These are phyloP conservation scores for Bipolaris gigantea DNA, from an alignment of 2,329 filamentous ascomycete species.

Conservation along the genomic window DNA sequence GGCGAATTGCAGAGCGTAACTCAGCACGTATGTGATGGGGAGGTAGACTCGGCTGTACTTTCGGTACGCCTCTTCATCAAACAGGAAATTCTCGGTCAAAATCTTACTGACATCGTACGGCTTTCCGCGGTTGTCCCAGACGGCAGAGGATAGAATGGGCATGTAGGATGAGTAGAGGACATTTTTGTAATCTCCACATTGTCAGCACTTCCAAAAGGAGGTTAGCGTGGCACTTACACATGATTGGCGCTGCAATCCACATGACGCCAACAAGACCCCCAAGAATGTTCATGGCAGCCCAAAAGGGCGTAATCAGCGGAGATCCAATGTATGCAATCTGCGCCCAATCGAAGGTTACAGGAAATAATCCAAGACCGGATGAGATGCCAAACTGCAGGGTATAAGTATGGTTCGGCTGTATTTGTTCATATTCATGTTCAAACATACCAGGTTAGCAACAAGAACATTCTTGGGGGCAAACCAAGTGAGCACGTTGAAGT, in stretches of 20 bases:
- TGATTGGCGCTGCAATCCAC: slow-evolving; percentile 79
- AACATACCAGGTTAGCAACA: slow-evolving; percentile 70
- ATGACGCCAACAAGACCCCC: slow-evolving; percentile 79
- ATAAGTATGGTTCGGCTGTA: slow-evolving; percentile 6
- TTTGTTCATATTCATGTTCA: neutral
- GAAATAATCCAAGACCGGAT: slow-evolving; percentile 82
- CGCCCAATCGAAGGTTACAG: slow-evolving; percentile 88
- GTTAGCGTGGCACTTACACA: slow-evolving; percentile 53
- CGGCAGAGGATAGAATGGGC: slow-evolving; percentile 80
- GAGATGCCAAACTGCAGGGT: slow-evolving; percentile 68
- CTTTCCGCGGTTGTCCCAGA: slow-evolving; percentile 82
- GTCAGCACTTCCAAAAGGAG: slow-evolving; percentile 7
- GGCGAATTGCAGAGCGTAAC: slow-evolving; percentile 85
- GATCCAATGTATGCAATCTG: slow-evolving; percentile 88
- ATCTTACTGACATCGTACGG: slow-evolving; percentile 82
- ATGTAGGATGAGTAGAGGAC: slow-evolving; percentile 80
- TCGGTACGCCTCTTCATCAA: slow-evolving; percentile 74
- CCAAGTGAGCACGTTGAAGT: slow-evolving; percentile 89
- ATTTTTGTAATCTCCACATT: slow-evolving; percentile 66
- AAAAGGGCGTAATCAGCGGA: slow-evolving; percentile 79
- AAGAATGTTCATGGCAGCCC: slow-evolving; percentile 83
- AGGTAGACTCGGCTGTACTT: slow-evolving; percentile 83
- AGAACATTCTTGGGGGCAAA: slow-evolving; percentile 85
- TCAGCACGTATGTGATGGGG: slow-evolving; percentile 84
- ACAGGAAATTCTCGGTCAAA: slow-evolving; percentile 74